Percentiles rank a stretch among this genome's conserved stretches.
These are phyloP conservation scores for Parachaetomium inaequale DNA, from an alignment of 495 filamentous ascomycete species.

Conservation along the genomic window DNA sequence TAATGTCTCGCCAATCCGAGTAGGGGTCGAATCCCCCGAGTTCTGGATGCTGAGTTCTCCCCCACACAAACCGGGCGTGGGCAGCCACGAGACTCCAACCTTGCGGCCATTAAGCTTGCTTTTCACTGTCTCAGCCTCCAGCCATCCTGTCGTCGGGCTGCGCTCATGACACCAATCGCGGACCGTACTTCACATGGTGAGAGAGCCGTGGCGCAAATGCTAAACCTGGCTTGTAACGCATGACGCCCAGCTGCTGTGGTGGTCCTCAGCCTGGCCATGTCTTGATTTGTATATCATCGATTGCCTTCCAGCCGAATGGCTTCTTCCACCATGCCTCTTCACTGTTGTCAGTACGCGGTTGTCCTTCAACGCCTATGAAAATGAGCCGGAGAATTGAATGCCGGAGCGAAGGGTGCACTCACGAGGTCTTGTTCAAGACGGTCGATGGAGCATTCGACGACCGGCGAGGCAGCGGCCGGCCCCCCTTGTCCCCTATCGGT, in stretches of 20 bases:
- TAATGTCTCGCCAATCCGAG: no score
- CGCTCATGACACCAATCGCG: not conserved
- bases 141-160: not conserved
- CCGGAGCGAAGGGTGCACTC: slow-evolving; percentile 24
- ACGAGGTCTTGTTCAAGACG: slow-evolving; percentile 26
- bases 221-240: not conserved
- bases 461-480: slow-evolving; percentile 14
- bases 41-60: no score
- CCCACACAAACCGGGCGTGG: not conserved
- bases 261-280: not conserved
- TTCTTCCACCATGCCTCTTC: not conserved
- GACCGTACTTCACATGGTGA: not conserved
- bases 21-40: no score
- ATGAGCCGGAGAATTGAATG: slow-evolving; percentile 26
- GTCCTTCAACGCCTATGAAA: not conserved
- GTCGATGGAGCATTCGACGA: slow-evolving; percentile 22
- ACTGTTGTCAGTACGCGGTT: not conserved
- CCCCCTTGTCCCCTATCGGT: slow-evolving; percentile 7
- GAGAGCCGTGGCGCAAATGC: not conserved
- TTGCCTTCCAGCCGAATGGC: not conserved
- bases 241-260: slow-evolving; percentile 7
- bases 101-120: not conserved
- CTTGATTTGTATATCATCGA: not conserved
- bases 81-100: not conserved
- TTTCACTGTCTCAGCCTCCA: not conserved